phyloP scores from a whole-genome alignment of 306 rosid species.

The Vigna unguiculata region DNA sequence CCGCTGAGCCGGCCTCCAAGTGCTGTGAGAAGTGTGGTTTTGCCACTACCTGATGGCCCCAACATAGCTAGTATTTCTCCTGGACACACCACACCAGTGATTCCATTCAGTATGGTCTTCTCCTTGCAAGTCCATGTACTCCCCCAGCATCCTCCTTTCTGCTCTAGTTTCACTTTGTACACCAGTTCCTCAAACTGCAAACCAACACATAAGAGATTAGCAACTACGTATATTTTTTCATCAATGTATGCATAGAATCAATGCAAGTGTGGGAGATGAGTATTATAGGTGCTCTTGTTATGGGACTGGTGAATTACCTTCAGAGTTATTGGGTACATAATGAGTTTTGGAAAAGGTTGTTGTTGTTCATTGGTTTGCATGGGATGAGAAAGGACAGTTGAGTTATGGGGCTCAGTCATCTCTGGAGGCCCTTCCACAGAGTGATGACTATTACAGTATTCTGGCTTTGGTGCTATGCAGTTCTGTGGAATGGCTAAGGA shows the following conservation, averaged over 20 bases:
- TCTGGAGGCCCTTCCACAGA: slow-evolving; percentile 48
- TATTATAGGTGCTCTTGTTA: neutral
- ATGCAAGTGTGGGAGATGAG: slow-evolving; percentile 22
- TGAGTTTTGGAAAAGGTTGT: slow-evolving; percentile 60
- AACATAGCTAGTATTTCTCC: slow-evolving; percentile 97
- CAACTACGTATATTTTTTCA: neutral
- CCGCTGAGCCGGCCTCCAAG: slow-evolving; percentile 90
- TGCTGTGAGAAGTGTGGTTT: slow-evolving; percentile 93
- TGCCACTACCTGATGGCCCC: slow-evolving; percentile 98
- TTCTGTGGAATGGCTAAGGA: slow-evolving; percentile 57
- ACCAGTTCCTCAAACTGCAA: slow-evolving; percentile 91
- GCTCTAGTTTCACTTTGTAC: slow-evolving; percentile 82
- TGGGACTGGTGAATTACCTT: slow-evolving; percentile 60
- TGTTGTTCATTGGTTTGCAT: slow-evolving; percentile 53
- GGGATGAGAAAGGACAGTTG: slow-evolving; percentile 59
- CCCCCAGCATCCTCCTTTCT: slow-evolving; percentile 57
- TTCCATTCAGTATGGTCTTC: slow-evolving; percentile 77
- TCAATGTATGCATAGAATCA: slow-evolving; percentile 31
- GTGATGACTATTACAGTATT: slow-evolving; percentile 41
- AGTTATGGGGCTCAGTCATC: slow-evolving; percentile 57
- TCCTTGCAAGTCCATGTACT: slow-evolving; percentile 61
- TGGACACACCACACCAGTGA: slow-evolving; percentile 84
- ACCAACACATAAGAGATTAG: slow-evolving; percentile 31
- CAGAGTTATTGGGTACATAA: slow-evolving; percentile 74
- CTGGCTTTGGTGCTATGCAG: slow-evolving; percentile 66